Evolutionary conservation across 2,329 filamentous ascomycete genomes (phyloP), one percentile per base, ranked within the genome.

Genomic region (Acrocalymma vagum): DNA sequence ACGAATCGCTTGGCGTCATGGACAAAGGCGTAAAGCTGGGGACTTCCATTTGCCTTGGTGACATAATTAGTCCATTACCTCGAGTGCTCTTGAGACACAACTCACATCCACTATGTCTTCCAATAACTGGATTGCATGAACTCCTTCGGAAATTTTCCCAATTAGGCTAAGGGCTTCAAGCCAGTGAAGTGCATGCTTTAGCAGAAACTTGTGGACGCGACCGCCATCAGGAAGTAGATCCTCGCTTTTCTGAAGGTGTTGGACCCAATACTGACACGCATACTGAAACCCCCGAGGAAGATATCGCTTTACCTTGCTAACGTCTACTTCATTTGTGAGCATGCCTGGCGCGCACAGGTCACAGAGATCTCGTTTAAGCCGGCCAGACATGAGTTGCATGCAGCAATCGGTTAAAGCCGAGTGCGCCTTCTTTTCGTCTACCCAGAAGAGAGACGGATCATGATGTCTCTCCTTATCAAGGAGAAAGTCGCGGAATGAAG

Each of bases 91-190:
- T 43, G 62, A 48, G 18, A 72, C n/a, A n/a, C n/a, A n/a, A n/a
- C n/a, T n/a, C n/a, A n/a, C n/a, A n/a, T n/a, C n/a, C n/a, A n/a
- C n/a, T n/a, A n/a, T n/a, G n/a, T n/a, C n/a, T 16, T 17, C 24
- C 24, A 27, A 15, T 17, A 5, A 28, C 14, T 10, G 11, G 9
- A 28, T 28, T 6, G 23, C 33, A 28, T 17, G 18, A 11, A 37
- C 13, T 11, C 14, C 33, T 28, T 37, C 33, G 9, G 23, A 13
- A 8, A 37, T 45, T 20, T 40, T 40, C 2, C 31, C 25, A 9
- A 69, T 33, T 6, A 71, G 57, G 29, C 69, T 66, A 0, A 76
- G 53, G 17, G 69, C 61, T 38, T 76, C 72, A 4, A 77, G 48
- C 72, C 70, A 76, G 37, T 74, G 53, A 4, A 76, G 68, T 23